A percentile compares a stretch with the other conserved stretches of the same genome.
Conservation (phyloP, 106 monocot genomes). For the Agapanthus africanus region DNA sequence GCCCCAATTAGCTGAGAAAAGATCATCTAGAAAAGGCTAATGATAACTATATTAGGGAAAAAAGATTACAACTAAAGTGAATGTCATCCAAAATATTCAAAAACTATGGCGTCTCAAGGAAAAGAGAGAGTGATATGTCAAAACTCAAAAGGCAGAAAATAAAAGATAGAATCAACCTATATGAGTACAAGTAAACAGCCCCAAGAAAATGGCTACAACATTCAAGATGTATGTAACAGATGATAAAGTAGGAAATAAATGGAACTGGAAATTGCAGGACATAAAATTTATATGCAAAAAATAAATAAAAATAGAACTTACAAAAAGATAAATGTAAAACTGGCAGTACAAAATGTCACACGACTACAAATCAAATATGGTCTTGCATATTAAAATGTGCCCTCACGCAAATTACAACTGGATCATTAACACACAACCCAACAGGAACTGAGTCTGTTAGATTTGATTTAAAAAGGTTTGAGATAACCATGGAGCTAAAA, state of each 20-base stretch:
- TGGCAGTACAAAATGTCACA: no score
- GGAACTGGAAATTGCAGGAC: not conserved
- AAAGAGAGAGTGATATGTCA: not conserved
- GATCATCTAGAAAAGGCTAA: not conserved
- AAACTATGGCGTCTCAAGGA: not conserved
- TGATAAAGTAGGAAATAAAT: not conserved
- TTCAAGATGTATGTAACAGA: not conserved
- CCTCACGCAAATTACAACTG: no score
- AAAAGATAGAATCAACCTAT: not conserved
- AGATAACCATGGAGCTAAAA: no score
- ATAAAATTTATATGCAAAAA: not conserved
- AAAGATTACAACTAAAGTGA: not conserved
- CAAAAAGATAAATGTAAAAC: no score
- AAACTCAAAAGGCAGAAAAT: not conserved
- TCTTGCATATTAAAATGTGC: no score
- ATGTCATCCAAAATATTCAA: no score
- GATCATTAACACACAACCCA: no score
- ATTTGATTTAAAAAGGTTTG: no score
- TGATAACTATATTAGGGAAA: not conserved
- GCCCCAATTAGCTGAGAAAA: not conserved
- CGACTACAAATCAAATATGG: no score
- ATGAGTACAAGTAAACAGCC: not conserved
- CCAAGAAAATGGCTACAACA: not conserved
- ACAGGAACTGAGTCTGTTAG: no score
- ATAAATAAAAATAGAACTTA: no score